These are phyloP conservation scores for Clonostachys chloroleuca DNA, from an alignment of 2,329 filamentous ascomycete genomes.

Conservation along the genomic window DNA sequence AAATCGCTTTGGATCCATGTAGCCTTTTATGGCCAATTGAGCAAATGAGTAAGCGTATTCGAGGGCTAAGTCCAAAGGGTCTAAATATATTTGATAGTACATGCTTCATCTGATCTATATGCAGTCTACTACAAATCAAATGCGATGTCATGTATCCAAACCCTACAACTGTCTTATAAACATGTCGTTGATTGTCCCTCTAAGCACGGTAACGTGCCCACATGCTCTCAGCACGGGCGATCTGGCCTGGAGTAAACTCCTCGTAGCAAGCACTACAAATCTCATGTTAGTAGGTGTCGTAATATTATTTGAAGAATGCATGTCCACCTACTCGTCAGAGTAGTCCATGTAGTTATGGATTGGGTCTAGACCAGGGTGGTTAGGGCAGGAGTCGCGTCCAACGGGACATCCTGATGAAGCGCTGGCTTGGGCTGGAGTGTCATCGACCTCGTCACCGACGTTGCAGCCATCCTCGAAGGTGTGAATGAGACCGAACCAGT, in stretches of 20 bases:
- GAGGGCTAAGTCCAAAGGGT: too few relatives aligned
- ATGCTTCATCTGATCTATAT: too few relatives aligned
- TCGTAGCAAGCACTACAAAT: conserved; percentile 30
- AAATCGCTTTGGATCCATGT: too few relatives aligned
- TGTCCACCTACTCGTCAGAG: conserved; percentile 29
- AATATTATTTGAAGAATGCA: neutral
- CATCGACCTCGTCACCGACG: conserved; percentile 29
- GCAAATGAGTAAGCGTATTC: too few relatives aligned
- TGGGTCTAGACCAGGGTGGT: conserved; percentile 21
- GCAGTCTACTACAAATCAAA: too few relatives aligned
- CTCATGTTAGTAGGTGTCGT: neutral
- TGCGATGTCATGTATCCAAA: too few relatives aligned
- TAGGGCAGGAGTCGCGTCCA: conserved; percentile 26
- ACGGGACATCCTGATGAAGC: conserved; percentile 25
- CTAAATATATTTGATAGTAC: too few relatives aligned
- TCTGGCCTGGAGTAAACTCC: conserved; percentile 37
- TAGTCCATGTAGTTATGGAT: conserved; percentile 35
- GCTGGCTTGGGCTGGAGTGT: conserved; percentile 31
- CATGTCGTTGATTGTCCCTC: neutral
- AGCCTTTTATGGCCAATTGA: too few relatives aligned
- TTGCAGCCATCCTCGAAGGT: conserved; percentile 38
- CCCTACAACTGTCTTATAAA: too few relatives aligned
- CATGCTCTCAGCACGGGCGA: conserved; percentile 29
- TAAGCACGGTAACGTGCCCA: conserved; percentile 28
- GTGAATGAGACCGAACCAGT: conserved; percentile 44